These are phyloP conservation scores for Nakazawaea wyomingensis DNA, from an alignment of 805 yeast species.

Conservation along the genomic window DNA sequence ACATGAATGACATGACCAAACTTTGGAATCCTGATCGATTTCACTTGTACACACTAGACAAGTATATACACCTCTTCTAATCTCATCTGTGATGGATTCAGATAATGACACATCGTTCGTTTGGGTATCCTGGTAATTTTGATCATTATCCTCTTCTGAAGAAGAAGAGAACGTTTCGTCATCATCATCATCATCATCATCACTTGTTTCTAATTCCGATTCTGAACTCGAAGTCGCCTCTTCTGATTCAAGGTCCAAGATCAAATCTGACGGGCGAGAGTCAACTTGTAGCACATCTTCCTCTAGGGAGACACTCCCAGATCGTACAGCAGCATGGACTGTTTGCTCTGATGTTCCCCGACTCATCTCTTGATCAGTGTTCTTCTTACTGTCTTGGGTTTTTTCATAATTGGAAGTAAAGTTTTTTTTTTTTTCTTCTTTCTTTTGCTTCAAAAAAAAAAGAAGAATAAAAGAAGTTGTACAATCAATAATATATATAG, in stretches of 20 bases:
- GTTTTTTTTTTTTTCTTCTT: conserved; percentile 1
- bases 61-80: conserved; percentile 62
- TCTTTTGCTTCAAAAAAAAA: conserved; percentile 1
- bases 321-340: too few species aligned
- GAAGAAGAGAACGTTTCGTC: not conserved
- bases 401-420: not conserved
- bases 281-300: too few species aligned
- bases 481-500: too few species aligned
- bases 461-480: not conserved
- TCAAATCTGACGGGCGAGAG: not conserved
- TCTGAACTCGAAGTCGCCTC: conserved; percentile 1
- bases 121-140: not conserved
- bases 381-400: not conserved
- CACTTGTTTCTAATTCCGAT: conserved; percentile 6
- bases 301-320: too few species aligned
- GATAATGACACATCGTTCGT: conserved; percentile 28
- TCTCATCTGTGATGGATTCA: conserved; percentile 48
- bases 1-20: conserved; percentile 81
- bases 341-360: conserved; percentile 1
- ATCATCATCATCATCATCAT: not conserved
- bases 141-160: conserved; percentile 1
- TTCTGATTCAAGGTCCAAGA: not conserved
- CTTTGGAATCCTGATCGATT: conserved; percentile 54
- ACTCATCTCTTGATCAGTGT: not conserved
- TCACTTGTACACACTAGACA: conserved; percentile 90